A percentile compares a stretch with the other conserved stretches of the same genome.
Conservation (phyloP, 352 stramenopile genomes). For the Plasmopara halstedii region DNA sequence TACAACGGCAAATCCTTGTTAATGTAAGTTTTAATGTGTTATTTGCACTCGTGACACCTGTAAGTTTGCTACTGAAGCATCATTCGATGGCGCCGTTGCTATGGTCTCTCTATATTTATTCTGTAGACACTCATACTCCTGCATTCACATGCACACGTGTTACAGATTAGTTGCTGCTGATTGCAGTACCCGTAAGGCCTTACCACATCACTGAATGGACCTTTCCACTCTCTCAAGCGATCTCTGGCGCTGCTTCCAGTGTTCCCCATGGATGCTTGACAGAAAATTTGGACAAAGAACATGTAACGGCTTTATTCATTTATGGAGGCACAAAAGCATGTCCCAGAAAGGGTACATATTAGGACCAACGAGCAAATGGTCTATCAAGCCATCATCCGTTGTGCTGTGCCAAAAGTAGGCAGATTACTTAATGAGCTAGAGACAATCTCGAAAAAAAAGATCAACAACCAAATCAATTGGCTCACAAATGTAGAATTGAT, state of each 20-base stretch:
- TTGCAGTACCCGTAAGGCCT: background rate
- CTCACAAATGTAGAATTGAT: no score
- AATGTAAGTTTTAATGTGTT: background rate
- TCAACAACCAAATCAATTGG: no score
- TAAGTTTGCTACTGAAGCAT: constrained; percentile 23
- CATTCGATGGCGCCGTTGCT: constrained; percentile 10
- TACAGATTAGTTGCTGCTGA: background rate
- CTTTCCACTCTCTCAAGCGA: constrained; percentile 47
- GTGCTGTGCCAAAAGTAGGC: no score
- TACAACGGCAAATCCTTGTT: constrained; percentile 10
- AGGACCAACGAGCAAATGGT: no score
- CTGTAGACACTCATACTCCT: constrained; percentile 67
- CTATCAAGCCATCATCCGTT: no score
- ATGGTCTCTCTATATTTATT: constrained; percentile 36
- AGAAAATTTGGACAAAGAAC: no score
- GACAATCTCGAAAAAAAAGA: no score
- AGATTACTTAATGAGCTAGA: no score
- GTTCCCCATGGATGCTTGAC: constrained; percentile 43
- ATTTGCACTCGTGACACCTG: constrained; percentile 24
- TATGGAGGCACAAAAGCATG: no score
- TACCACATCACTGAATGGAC: constrained; percentile 74
- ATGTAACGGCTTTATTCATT: no score
- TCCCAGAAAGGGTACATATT: no score
- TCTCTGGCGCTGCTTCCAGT: constrained; percentile 8
- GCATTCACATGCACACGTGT: background rate